Base-by-base conservation (phyloP, 345 rosid species). In the Isatis tinctoria region DNA sequence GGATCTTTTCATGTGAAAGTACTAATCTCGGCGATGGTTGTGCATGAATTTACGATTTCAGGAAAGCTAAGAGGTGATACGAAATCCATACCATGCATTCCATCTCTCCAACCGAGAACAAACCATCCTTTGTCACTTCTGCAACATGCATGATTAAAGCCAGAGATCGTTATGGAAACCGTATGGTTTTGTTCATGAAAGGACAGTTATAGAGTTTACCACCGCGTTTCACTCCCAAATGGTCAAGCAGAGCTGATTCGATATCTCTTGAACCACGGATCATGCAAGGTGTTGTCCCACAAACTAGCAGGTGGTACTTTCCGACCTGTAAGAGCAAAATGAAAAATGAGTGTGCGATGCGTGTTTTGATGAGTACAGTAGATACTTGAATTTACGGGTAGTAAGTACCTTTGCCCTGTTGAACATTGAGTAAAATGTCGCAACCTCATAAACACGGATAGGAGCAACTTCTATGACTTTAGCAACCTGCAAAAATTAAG, bases 271-370 rank as follows among this genome's bases (percentile, higher is more conserved):
- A 92, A 57, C 99, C 97, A 70, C 90, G 88, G 61, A 96, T 81
- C 99, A 92, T 96, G 80, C 98, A 96, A 75, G 99, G 99, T 71
- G 99, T 89, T 47, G 99, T 96, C 77, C 99, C 97, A 77, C 99
- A 96, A 79, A 96, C 99, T 84, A 96, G 78, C 13, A 96, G 84
- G 79, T 96, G 99, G 83, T 96, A 92, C 82, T 87, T 88, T 70
- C 99, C 96, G 4, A 96, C 98, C 99, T 96, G 80, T 76, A 76
- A 71, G 70, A 66, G 33, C 35, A 76, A 73, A 49, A 44, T 41
- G 78, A 37, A 45, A 59, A 58, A 30, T 39, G 70, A 60, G 66
- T 1, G 17, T 16, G 71, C 0, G 59, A 17, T 59, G 18, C 52
- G 64, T 67, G 40, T 36, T 60, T 59, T 27, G 37, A 69, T 16